Conservation (phyloP, 495 filamentous ascomycete species). For the Xylaria cubensis region DNA sequence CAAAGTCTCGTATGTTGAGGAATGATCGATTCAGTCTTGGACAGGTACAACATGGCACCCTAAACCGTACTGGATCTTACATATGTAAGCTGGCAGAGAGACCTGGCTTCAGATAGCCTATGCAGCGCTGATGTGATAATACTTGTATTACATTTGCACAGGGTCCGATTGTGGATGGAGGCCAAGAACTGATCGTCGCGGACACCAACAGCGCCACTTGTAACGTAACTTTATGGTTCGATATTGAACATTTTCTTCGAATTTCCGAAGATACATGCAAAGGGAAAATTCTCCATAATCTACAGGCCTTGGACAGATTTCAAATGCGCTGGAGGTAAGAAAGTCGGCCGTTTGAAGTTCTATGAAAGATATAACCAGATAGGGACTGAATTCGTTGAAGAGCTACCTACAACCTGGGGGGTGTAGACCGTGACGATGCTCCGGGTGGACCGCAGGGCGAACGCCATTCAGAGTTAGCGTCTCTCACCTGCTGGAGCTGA, state of each 20-base stretch:
- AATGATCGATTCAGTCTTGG: not conserved
- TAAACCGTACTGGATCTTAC: not conserved
- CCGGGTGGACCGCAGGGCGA: not conserved
- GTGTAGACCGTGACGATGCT: not conserved
- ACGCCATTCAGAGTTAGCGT: constrained; percentile 1
- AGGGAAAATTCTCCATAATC: not conserved
- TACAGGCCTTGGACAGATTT: constrained; percentile 8
- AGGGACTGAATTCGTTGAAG: not conserved
- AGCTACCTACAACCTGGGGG: not conserved
- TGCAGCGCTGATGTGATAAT: constrained; percentile 5
- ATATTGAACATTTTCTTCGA: not conserved
- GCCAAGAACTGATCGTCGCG: constrained; percentile 2
- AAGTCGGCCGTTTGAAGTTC: not conserved
- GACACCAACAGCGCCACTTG: constrained; percentile 19
- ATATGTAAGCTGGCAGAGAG: too few relatives aligned
- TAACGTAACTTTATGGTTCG: constrained; percentile 23
- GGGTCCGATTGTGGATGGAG: not conserved
- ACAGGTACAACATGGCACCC: not conserved
- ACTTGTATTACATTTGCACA: not conserved
- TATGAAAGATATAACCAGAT: constrained; percentile 26
- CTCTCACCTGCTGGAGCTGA: constrained; percentile 16
- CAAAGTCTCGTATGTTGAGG: not conserved
- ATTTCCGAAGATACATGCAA: not conserved
- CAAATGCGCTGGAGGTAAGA: not conserved
- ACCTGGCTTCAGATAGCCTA: not conserved